Evolutionary conservation across 805 yeast genomes (phyloP), one percentile per base, ranked within the genome.

Genomic region (Zygotorulaspora sp.): DNA sequence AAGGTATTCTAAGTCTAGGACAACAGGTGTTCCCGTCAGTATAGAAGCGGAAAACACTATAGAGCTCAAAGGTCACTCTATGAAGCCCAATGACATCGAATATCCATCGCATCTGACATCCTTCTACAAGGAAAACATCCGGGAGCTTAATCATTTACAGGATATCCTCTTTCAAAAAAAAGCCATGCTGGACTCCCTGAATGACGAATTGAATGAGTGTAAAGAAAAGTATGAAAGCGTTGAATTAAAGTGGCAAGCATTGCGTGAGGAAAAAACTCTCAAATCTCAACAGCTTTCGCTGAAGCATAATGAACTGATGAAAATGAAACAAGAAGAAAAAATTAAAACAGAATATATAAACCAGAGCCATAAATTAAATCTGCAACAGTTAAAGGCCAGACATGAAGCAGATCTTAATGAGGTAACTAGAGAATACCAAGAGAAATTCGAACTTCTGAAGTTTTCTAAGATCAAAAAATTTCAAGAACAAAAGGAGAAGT

Each of bases 381-480:
- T 58, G 25, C 52, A 61, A 30, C 58, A 62, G 43, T 33, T 61
- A 40, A 53, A 57, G 18, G 54, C 58, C 11, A 64, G 63, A 18
- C 55, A 65, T 35, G 68, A 69, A 12, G 63, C 65, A 23, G 63
- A 67, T 17, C 48, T 64, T 13, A 63, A 61, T 24, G 55, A 61
- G 13, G 33, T 65, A 18, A 61, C 58, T 15, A 60, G 62, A 27
- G 63, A 50, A 3, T 67, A 63, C 39, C 48, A 55, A 13, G 23
- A 43, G 0, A 60, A 70, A 48, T 63, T 75, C 1, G 74, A 73
- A 27, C 38, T 49, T 1, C 43, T 70, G 5, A 61, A 71, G 22
- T 49, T 60, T 5, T 52, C 52, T 11, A 68, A 66, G 36, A 61
- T 63, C 4, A 49, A 49, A 13, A 50, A 58, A 26, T 53, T 58